phyloP scores from a whole-genome alignment of 2,329 filamentous ascomycete genomes.

The Nannizziopsis barbatae region DNA sequence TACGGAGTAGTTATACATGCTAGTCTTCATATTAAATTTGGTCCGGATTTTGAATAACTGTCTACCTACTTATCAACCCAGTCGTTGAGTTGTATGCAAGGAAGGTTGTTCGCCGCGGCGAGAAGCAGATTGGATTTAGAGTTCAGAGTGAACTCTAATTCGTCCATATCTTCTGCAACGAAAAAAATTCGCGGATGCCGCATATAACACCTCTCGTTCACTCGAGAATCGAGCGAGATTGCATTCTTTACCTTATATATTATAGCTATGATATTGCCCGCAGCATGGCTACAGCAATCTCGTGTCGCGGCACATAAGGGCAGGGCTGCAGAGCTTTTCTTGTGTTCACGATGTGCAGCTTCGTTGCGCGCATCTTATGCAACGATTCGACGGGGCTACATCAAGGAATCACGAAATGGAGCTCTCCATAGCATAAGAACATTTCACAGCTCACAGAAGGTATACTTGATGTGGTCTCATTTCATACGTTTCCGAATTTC shows the following conservation, averaged over 20 bases:
- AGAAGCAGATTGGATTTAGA: too few relatives aligned
- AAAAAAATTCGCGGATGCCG: too few relatives aligned
- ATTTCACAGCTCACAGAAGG: neutral
- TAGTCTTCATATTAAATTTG: too few relatives aligned
- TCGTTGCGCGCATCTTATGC: conserved; percentile 1
- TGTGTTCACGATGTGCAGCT: conserved; percentile 14
- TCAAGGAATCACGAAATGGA: neutral
- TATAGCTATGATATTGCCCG: conserved; percentile 8
- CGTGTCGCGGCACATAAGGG: neutral
- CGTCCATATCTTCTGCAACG: too few relatives aligned
- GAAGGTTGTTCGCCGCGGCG: too few relatives aligned
- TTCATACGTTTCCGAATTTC: neutral
- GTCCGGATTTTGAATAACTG: too few relatives aligned
- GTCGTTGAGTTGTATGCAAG: too few relatives aligned
- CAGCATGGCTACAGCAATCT: conserved; percentile 1
- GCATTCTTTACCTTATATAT: neutral
- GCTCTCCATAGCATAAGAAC: neutral
- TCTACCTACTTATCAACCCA: too few relatives aligned
- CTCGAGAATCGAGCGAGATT: neutral
- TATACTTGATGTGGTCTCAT: neutral
- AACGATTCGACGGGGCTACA: neutral
- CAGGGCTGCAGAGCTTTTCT: conserved; percentile 11
- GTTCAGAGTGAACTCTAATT: too few relatives aligned
- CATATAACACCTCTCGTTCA: too few relatives aligned
- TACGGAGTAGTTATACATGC: too few relatives aligned